phyloP scores from a whole-genome alignment of 208 protist genomes.

The Trypanosoma congolense region DNA sequence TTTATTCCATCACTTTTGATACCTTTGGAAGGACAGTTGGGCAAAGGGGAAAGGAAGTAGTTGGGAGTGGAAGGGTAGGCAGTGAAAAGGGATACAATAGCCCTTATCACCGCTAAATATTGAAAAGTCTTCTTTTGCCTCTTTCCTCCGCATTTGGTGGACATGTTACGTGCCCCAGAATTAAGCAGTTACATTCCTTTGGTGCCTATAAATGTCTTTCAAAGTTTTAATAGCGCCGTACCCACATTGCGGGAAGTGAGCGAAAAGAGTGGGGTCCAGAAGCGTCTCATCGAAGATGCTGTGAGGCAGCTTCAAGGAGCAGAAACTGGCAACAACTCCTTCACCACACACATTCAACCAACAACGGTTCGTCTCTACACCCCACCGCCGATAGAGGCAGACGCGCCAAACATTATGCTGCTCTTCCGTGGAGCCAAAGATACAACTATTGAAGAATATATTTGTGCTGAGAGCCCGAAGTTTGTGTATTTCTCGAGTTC shows the following conservation, averaged over 20 bases:
- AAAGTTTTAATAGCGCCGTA: constrained; percentile 1
- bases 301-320: constrained; percentile 11
- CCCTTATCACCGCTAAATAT: background rate
- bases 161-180: background rate
- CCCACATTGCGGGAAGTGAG: constrained; percentile 9
- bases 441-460: constrained; percentile 4
- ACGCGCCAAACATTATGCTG: background rate
- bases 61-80: background rate
- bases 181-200: background rate
- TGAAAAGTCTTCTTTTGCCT: background rate
- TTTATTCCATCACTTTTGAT: too few species aligned
- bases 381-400: constrained; percentile 10
- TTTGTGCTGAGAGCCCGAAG: background rate
- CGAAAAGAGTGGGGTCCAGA: constrained; percentile 8
- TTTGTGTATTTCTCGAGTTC: constrained; percentile 18
- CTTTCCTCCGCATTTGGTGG: background rate
- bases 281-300: background rate
- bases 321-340: background rate
- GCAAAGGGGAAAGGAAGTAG: background rate
- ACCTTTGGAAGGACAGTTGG: too few species aligned
- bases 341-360: background rate
- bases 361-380: background rate
- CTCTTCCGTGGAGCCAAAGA: constrained; percentile 14
- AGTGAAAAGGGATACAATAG: background rate
- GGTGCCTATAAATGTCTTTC: constrained; percentile 8